phyloP scores from a whole-genome alignment of 2,329 filamentous ascomycete genomes.

The Epichloe typhina region DNA sequence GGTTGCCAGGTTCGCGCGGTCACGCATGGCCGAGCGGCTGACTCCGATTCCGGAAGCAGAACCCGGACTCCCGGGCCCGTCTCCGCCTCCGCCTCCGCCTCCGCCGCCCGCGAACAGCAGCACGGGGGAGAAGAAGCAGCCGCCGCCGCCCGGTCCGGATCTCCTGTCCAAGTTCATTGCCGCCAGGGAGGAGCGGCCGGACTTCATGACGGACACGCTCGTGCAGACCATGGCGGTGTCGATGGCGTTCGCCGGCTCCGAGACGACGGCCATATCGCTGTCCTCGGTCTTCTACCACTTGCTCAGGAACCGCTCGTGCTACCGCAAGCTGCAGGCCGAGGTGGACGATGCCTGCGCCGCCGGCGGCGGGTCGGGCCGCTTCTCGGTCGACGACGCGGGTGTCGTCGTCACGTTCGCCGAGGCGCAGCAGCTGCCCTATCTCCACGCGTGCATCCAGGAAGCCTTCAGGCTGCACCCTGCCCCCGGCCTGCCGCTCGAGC shows the following conservation, averaged over 20 bases:
- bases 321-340: constrained; percentile 13
- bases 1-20: constrained; percentile 16
- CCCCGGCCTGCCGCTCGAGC: constrained; percentile 32
- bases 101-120: too few relatives aligned
- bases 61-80: too few relatives aligned
- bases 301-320: constrained; percentile 15
- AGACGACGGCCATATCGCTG: constrained; percentile 36
- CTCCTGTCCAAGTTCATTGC: constrained; percentile 21
- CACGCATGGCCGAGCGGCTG: constrained; percentile 12
- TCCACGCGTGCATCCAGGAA: constrained; percentile 42
- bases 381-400: neutral
- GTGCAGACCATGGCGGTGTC: constrained; percentile 60
- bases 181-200: constrained; percentile 43
- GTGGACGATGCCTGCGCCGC: constrained; percentile 6
- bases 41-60: too few relatives aligned
- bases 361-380: neutral
- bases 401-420: constrained; percentile 24
- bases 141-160: constrained; percentile 7
- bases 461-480: constrained; percentile 36
- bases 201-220: constrained; percentile 57
- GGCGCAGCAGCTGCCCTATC: constrained; percentile 31
- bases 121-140: neutral
- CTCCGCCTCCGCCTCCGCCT: too few relatives aligned
- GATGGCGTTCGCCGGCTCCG: constrained; percentile 42
- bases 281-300: constrained; percentile 31